Evolutionary conservation across 2,329 filamentous ascomycete species (phyloP), one percentile per base, ranked within the genome.

Genomic region (Beauveria medogensis): DNA sequence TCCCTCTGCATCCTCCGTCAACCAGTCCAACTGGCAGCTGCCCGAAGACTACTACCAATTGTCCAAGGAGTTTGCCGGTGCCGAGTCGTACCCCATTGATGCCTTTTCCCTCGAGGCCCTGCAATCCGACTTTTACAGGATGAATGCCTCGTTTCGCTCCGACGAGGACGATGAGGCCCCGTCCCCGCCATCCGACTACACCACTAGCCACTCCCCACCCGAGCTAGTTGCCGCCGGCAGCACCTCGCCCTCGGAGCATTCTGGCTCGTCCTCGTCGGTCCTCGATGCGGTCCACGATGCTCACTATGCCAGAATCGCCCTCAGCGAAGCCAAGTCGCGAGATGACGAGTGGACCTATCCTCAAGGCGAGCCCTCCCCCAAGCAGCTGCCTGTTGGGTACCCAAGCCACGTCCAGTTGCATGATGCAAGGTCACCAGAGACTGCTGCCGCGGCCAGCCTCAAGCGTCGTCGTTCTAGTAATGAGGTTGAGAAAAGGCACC

Each of bases 281-380:
- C 64, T 71, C 30, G 72, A 73, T 30, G 66, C 65, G 37, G 70
- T 71, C 22, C 70, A 75, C 53, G 62, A 64, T 57, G 67, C 67
- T 61, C 67, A 70, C 59, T 68, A 65, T 62, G 66, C 68, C 28
- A 65, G 68, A 57, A 67, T 69, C 60, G 73, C 69, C 60, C 69
- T 75, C 56, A 65, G 67, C 59, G 72, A 74, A 59, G 69, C 72
- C 55, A 71, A 70, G 63, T 71, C 70, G 57, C 73, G 73, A 58
- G 73, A 76, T 62, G 73, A 75, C 64, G 68, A 76, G 64, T 76
- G 74, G 74, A 75, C 73, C 26, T 75, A 75, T 64, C 71, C 74
- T 59, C 73, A 73, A 67, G 68, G 70, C 14, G 34, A 51, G 26
- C 46, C 30, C 26, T 66, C 67, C 43, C 67, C 67, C 69, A 74